Conservation (phyloP, 23 red algal species). For the Gracilaria vermiculophylla region DNA sequence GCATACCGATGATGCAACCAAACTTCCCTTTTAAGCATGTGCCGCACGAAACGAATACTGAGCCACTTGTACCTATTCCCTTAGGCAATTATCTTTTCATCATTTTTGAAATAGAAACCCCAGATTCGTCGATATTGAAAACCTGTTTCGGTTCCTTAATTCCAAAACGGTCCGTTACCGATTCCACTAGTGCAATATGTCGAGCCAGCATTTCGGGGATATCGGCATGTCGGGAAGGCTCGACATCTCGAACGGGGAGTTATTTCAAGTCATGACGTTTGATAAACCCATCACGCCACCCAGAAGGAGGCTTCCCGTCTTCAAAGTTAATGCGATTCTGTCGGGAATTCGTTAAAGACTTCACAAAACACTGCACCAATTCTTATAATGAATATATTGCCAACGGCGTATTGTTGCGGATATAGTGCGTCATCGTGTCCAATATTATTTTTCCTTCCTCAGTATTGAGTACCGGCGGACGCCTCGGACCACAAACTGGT, state of each 20-base stretch:
- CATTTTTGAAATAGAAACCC: too few species aligned
- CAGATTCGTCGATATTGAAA: too few species aligned
- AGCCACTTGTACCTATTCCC: neutral
- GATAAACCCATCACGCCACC: neutral
- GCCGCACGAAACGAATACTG: neutral
- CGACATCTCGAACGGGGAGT: neutral
- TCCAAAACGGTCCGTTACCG: neutral
- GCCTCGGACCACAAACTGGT: neutral
- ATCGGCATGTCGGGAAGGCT: neutral
- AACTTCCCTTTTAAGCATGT: neutral
- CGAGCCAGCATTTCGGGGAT: neutral
- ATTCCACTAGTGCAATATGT: neutral
- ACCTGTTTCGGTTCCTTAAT: neutral
- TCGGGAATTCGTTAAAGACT: too few species aligned
- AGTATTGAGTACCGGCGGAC: neutral
- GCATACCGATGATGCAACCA: constrained; percentile 4
- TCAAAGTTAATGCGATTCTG: neutral
- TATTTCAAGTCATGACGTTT: neutral
- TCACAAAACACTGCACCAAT: neutral
- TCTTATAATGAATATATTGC: neutral
- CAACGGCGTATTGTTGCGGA: neutral
- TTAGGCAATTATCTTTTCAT: too few species aligned
- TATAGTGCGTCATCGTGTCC: neutral
- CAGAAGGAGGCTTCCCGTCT: neutral
- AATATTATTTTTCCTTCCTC: neutral